phyloP scores from a whole-genome alignment of 2,329 filamentous ascomycete species.

The Xylaria sp. region DNA sequence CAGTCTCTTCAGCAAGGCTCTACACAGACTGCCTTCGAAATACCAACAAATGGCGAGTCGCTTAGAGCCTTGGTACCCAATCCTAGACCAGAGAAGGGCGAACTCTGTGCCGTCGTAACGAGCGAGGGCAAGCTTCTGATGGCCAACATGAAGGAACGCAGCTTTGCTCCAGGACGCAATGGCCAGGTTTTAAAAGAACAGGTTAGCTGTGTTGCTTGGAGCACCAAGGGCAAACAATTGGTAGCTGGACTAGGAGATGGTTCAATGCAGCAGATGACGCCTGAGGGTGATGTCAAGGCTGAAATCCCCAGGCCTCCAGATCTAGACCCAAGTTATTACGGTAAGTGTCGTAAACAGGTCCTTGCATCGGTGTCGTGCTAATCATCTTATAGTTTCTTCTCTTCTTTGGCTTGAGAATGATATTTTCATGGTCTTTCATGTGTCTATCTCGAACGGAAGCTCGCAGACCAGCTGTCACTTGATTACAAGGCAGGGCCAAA shows the following conservation, averaged over 20 bases:
- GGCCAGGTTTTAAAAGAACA: conserved; percentile 69
- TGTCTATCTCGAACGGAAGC: conserved; percentile 59
- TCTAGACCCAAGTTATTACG: conserved; percentile 64
- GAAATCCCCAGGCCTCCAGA: conserved; percentile 77
- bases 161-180: conserved; percentile 58
- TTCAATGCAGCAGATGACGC: conserved; percentile 79
- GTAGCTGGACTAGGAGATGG: conserved; percentile 85
- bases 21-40: conserved; percentile 70
- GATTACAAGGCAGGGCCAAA: conserved; percentile 67
- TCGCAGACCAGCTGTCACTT: conserved; percentile 77
- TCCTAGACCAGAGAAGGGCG: conserved; percentile 71
- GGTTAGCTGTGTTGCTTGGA: conserved; percentile 89
- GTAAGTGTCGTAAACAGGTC: conserved; percentile 49
- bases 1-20: conserved; percentile 67
- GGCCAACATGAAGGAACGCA: conserved; percentile 73
- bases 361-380: conserved; percentile 16
- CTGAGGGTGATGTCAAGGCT: conserved; percentile 75
- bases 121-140: conserved; percentile 80
- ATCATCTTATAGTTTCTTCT: conserved; percentile 64
- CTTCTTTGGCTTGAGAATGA: conserved; percentile 89
- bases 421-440: conserved; percentile 80
- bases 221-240: conserved; percentile 88
- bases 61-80: conserved; percentile 80
- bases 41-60: conserved; percentile 74
- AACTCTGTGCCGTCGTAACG: conserved; percentile 81